Evolutionary conservation across 2,329 filamentous ascomycete species (phyloP).

Genomic region (Colletotrichum caudatum): DNA sequence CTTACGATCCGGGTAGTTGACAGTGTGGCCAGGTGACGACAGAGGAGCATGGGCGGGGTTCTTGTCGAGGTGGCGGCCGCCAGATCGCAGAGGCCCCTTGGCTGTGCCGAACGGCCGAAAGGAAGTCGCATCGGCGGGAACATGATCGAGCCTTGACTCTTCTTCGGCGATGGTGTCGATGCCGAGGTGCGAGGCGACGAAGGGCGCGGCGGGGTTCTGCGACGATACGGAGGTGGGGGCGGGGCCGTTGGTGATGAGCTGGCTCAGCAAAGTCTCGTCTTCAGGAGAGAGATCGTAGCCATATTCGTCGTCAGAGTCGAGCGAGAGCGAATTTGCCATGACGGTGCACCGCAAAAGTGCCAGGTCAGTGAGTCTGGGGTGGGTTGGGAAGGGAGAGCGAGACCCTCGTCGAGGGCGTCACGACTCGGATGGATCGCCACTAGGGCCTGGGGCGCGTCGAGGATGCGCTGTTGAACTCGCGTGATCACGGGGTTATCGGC

Average conservation of each 20-base stretch:
- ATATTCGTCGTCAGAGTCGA: constrained; percentile 58
- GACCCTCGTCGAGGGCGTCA: constrained; percentile 23
- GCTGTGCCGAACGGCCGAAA: constrained; percentile 23
- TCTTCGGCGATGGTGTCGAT: constrained; percentile 31
- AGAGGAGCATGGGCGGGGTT: constrained; percentile 34
- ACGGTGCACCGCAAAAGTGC: neutral
- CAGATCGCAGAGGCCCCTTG: constrained; percentile 11
- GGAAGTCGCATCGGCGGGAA: constrained; percentile 45
- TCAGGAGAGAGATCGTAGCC: constrained; percentile 61
- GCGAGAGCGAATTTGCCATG: constrained; percentile 32
- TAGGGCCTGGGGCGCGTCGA: constrained; percentile 14
- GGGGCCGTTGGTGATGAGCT: constrained; percentile 47
- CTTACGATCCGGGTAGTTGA: constrained; percentile 68
- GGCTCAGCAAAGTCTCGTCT: constrained; percentile 57
- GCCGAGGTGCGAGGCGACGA: constrained; percentile 23
- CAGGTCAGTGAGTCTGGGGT: constrained; percentile 17
- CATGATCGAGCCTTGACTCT: constrained; percentile 34
- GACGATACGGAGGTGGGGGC: neutral
- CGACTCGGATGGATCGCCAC: constrained; percentile 33
- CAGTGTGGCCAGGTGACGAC: constrained; percentile 43
- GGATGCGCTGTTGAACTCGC: constrained; percentile 14
- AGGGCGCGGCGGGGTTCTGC: neutral
- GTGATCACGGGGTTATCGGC: neutral
- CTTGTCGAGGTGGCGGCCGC: constrained; percentile 26
- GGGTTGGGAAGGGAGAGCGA: neutral